Evolutionary conservation across 2,329 filamentous ascomycete species (phyloP).

Genomic region (Calonectria honghensis): DNA sequence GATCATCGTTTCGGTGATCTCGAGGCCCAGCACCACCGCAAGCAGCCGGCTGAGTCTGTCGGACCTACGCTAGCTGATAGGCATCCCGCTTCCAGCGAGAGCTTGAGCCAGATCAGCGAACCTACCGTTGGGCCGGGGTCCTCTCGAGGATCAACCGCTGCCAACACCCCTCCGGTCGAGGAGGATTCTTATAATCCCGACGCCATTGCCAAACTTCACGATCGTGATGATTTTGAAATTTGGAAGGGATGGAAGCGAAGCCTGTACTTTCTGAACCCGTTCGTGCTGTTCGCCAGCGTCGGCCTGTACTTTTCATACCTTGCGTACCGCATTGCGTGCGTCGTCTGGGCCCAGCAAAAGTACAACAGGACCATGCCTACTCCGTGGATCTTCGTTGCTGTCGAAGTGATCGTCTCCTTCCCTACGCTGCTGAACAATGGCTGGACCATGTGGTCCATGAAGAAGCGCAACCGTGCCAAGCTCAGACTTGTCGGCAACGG

Average conservation of each 20-base stretch:
- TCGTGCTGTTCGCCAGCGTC: not conserved
- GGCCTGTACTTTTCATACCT: constrained; percentile 1
- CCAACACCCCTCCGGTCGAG: not conserved
- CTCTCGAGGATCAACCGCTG: not conserved
- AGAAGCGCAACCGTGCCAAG: constrained; percentile 20
- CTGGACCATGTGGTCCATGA: constrained; percentile 18
- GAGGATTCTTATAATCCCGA: not conserved
- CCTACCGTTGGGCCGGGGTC: not conserved
- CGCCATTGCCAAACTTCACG: constrained; percentile 1
- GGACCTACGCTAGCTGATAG: too few relatives aligned
- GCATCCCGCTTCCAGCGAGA: not conserved
- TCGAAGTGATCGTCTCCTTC: not conserved
- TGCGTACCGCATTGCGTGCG: constrained; percentile 1
- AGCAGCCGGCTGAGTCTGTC: not conserved
- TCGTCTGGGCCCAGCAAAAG: not conserved
- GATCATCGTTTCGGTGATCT: not conserved
- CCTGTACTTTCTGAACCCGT: not conserved
- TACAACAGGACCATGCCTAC: not conserved
- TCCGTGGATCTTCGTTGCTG: not conserved
- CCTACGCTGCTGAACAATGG: not conserved
- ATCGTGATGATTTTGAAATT: not conserved
- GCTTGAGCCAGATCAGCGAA: not conserved
- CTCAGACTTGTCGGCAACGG: not conserved
- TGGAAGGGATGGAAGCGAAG: constrained; percentile 1
- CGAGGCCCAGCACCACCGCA: not conserved